Percentiles rank a stretch among this genome's conserved stretches.
phyloP scores from a whole-genome alignment of 345 rosid genomes.

The Gossypium longicalyx region DNA sequence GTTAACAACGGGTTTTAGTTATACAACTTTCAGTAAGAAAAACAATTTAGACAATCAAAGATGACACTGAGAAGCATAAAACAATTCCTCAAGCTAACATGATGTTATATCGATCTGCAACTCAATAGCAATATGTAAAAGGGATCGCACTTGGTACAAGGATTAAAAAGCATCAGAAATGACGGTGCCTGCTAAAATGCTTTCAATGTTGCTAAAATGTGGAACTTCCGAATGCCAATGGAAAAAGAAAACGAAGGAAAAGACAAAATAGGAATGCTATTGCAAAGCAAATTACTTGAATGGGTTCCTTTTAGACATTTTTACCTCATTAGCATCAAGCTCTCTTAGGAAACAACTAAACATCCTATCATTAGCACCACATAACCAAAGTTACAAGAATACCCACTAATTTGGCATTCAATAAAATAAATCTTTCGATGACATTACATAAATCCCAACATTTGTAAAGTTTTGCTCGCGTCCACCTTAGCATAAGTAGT shows the following conservation, averaged over 20 bases:
- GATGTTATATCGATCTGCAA: conserved; percentile 99
- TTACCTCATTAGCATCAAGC: neutral
- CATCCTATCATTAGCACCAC: neutral
- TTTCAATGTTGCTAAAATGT: neutral
- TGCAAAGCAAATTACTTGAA: neutral
- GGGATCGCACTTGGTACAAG: conserved; percentile 16
- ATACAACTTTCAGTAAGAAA: neutral
- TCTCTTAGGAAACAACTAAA: neutral
- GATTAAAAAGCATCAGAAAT: neutral
- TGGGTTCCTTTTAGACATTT: neutral
- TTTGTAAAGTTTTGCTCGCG: neutral
- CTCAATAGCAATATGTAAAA: conserved; percentile 38
- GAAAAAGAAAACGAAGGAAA: neutral
- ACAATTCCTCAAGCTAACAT: neutral
- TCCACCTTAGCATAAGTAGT: neutral
- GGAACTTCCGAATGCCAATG: neutral
- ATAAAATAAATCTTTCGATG: neutral
- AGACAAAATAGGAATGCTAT: neutral
- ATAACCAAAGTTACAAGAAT: neutral
- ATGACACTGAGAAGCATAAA: neutral
- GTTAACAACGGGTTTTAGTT: conserved; percentile 6
- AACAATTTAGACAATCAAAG: neutral
- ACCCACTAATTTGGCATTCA: neutral
- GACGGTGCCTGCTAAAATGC: conserved; percentile 4
- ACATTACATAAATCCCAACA: neutral